Evolutionary conservation across 768 basidiomycete species (phyloP), one percentile per base, ranked within the genome.

Genomic region (Suillus decipiens): DNA sequence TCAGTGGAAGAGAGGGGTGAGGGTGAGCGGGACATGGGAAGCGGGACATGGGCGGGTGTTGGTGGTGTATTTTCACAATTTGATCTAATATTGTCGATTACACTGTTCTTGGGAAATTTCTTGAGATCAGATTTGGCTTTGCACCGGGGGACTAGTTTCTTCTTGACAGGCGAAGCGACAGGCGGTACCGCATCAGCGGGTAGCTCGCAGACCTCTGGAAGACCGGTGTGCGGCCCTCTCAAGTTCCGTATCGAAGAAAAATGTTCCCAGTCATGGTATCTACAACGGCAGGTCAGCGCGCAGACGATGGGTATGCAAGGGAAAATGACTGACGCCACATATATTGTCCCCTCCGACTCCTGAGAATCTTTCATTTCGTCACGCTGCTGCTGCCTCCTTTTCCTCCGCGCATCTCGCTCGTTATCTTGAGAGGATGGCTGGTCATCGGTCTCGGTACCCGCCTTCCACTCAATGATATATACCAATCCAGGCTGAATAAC

Each of bases 221-320:
- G 79, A 9, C 93, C 95, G 0, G 85, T 78, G 72, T 95, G 93
- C 0, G 94, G 95, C 1, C 95, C 95, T 17, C 81, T 81, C 60
- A 95, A 78, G 73, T 93, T 95, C 53, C 95, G 89, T 63, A 96
- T 92, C n/a, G 90, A 92, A 14, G 92, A 94, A 70, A 95, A 96
- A 72, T 96, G 95, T 71, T 96, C 94, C 92, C 92, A 95, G 73
- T 95, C 92, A 70, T 95, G 90, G 73, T 94, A 96, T 36, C 92
- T 92, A 69, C 53, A 55, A 54, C 31, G 47, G 33, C 62, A 61
- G 57, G 71, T 67, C 61, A 68, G 59, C 33, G 7, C 50, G 59
- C 48, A 31, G n/a, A 22, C n/a, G n/a, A 56, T 60, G 58, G 51
- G 24, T 59, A 66, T 62, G 62, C 55, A 61, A 59, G 14, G 41